Conservation (phyloP, 1,284 basidiomycete species). For the Pseudozyma thailandica region DNA sequence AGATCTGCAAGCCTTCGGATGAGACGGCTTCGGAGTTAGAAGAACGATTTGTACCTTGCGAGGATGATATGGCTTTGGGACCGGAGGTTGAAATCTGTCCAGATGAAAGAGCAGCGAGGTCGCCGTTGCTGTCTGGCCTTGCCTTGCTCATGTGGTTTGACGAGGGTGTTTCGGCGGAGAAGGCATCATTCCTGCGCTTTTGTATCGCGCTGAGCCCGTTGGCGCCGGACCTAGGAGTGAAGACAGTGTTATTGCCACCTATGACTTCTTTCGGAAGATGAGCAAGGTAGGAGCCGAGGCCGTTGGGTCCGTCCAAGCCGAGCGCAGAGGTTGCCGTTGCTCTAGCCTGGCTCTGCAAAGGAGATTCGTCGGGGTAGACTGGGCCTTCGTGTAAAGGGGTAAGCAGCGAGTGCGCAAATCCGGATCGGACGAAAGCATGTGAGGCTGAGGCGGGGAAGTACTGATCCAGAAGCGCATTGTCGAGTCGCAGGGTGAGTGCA, state of each 20-base stretch:
- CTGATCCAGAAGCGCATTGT: constrained; percentile 24
- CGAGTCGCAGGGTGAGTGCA: constrained; percentile 34
- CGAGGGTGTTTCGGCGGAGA: constrained; percentile 8
- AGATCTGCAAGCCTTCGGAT: constrained; percentile 19
- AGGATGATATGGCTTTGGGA: background rate
- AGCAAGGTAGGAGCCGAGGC: constrained; percentile 39
- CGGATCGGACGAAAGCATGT: constrained; percentile 14
- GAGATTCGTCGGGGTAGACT: constrained; percentile 50
- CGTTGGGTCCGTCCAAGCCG: constrained; percentile 41
- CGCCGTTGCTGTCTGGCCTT: constrained; percentile 32
- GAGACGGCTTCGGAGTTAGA: background rate
- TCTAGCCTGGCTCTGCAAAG: constrained; percentile 31
- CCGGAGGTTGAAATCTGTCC: background rate
- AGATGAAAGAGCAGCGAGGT: constrained; percentile 22
- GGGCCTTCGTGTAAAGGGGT: constrained; percentile 46
- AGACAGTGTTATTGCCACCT: constrained; percentile 38
- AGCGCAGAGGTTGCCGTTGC: constrained; percentile 30
- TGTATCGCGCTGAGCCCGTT: constrained; percentile 22
- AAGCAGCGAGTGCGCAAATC: constrained; percentile 43
- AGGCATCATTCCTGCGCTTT: constrained; percentile 14
- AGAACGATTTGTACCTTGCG: constrained; percentile 1
- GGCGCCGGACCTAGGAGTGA: constrained; percentile 47
- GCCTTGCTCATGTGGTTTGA: background rate
- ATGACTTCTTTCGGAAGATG: constrained; percentile 34
- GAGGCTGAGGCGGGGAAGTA: constrained; percentile 6